A percentile compares a stretch with the other conserved stretches of the same genome.
Evolutionary conservation across 2,329 filamentous ascomycete genomes (phyloP).

Genomic region (Orbilia quercus): DNA sequence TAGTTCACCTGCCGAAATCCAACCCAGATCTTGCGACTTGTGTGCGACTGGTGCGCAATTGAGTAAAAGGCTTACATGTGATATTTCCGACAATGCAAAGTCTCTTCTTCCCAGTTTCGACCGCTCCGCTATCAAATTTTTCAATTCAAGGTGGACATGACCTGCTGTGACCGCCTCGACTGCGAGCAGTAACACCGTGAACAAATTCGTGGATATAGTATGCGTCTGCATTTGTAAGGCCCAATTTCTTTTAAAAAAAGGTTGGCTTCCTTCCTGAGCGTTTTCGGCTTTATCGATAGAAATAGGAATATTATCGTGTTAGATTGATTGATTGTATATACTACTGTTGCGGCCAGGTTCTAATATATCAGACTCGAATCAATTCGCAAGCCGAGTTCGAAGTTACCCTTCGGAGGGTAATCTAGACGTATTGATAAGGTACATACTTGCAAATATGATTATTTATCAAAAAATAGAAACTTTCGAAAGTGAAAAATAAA

Average conservation of each 20-base stretch:
- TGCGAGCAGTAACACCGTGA: slow-evolving; percentile 26
- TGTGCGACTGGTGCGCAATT: too few relatives aligned
- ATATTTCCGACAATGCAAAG: slow-evolving; percentile 37
- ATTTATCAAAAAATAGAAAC: not conserved
- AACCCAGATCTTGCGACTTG: slow-evolving; percentile 30
- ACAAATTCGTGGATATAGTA: slow-evolving; percentile 29
- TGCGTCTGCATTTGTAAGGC: slow-evolving; percentile 19
- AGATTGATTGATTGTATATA: too few relatives aligned
- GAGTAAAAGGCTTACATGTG: slow-evolving; percentile 32
- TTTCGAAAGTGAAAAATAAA: slow-evolving; percentile 21
- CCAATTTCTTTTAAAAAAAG: too few relatives aligned
- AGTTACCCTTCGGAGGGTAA: slow-evolving; percentile 34
- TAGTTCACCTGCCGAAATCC: slow-evolving; percentile 28
- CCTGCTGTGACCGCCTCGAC: slow-evolving; percentile 39
- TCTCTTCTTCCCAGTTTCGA: slow-evolving; percentile 39
- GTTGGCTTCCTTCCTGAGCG: too few relatives aligned
- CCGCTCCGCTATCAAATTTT: slow-evolving; percentile 41
- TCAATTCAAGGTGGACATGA: slow-evolving; percentile 49
- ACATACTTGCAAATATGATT: slow-evolving; percentile 37
- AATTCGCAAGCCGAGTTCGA: slow-evolving; percentile 7
- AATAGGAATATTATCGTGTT: not conserved
- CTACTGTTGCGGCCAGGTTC: not conserved
- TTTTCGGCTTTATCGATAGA: not conserved
- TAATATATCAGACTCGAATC: not conserved
- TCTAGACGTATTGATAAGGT: slow-evolving; percentile 38